phyloP scores from a whole-genome alignment of 352 stramenopile species.

The Phytophthora pistaciae region DNA sequence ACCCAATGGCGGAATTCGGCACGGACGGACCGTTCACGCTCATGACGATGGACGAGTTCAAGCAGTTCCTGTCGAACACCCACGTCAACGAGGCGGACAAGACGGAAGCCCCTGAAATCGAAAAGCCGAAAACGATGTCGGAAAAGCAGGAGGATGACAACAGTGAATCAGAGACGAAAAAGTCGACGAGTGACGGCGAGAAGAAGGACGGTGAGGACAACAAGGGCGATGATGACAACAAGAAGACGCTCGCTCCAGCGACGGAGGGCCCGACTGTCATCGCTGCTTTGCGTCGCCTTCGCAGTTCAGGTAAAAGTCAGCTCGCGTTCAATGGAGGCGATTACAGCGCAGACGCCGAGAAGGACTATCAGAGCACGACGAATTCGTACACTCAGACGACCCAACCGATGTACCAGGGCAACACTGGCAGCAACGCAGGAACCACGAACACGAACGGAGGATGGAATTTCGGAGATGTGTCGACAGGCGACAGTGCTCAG shows the following conservation, averaged over 20 bases:
- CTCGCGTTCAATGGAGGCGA: conserved; percentile 21
- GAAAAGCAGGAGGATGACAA: conserved; percentile 20
- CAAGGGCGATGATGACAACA: background rate
- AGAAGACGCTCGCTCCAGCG: conserved; percentile 7
- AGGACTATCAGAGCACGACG: conserved; percentile 8
- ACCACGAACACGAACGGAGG: conserved; percentile 30
- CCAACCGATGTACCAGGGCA: conserved; percentile 23
- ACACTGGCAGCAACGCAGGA: conserved; percentile 21
- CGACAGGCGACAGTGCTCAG: conserved; percentile 21
- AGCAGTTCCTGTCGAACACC: conserved; percentile 46
- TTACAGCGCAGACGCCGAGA: conserved; percentile 22
- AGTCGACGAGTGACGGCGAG: conserved; percentile 1
- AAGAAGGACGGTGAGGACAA: no score
- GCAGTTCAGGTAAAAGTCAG: conserved; percentile 22
- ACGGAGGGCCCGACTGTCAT: conserved; percentile 12
- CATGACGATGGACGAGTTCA: conserved; percentile 65
- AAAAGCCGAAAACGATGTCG: conserved; percentile 21
- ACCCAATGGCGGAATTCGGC: conserved; percentile 54
- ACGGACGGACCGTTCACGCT: conserved; percentile 61
- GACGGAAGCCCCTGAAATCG: background rate
- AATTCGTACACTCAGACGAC: conserved; percentile 3
- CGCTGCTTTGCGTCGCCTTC: conserved; percentile 20
- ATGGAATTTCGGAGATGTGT: conserved; percentile 43
- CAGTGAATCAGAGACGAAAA: conserved; percentile 2
- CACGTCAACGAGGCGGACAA: conserved; percentile 27